Conservation (phyloP, 2,329 filamentous ascomycete species). For the Monosporascus sp. region DNA sequence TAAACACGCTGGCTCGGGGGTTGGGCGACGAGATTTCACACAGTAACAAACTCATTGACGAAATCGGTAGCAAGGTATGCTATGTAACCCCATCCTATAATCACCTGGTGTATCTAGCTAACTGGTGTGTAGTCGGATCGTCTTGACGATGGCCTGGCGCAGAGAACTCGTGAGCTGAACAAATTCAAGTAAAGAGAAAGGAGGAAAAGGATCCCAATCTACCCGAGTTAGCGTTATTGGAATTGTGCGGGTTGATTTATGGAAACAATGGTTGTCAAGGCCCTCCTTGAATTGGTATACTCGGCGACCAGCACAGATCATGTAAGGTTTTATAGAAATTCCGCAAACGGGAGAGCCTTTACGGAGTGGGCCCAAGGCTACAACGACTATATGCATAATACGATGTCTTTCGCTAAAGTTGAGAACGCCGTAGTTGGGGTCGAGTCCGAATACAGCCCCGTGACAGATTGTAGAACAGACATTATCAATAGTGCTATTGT, state of each 20-base stretch:
- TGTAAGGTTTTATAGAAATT: neutral
- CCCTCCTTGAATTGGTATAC: neutral
- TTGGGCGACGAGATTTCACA: conserved; percentile 70
- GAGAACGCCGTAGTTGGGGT: too few relatives aligned
- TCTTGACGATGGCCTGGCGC: conserved; percentile 56
- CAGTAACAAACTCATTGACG: conserved; percentile 71
- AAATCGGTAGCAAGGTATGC: conserved; percentile 71
- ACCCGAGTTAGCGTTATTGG: neutral
- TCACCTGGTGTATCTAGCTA: conserved; percentile 2
- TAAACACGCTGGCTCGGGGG: conserved; percentile 69
- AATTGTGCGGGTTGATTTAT: neutral
- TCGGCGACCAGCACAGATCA: neutral
- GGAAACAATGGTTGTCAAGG: neutral
- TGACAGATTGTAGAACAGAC: too few relatives aligned
- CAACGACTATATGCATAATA: neutral
- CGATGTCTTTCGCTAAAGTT: neutral
- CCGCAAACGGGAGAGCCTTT: neutral
- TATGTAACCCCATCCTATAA: conserved; percentile 16
- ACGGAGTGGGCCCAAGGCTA: neutral
- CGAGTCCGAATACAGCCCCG: too few relatives aligned
- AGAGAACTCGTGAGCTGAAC: neutral
- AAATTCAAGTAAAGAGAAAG: neutral
- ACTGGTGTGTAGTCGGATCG: conserved; percentile 60
- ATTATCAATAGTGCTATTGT: too few relatives aligned
- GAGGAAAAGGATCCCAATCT: neutral